Evolutionary conservation across 1,284 basidiomycete species (phyloP).

Genomic region (Apiotrichum gracile): DNA sequence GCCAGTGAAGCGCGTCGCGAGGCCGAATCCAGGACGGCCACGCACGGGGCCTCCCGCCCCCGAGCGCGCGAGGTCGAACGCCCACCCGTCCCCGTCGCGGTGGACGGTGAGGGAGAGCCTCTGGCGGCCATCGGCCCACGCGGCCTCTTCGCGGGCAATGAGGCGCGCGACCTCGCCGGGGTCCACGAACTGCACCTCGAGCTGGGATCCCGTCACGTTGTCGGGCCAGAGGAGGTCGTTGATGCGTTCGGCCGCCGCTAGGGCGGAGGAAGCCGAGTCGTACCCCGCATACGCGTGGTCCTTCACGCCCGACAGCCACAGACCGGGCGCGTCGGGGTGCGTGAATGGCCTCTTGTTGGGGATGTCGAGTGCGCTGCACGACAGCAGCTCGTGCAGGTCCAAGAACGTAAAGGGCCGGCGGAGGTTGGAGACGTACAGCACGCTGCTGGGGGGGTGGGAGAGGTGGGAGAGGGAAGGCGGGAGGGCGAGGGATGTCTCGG

Average conservation of each 20-base stretch:
- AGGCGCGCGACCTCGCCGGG: slow-evolving; percentile 25
- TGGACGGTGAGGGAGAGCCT: slow-evolving; percentile 30
- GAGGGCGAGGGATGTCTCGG: slow-evolving; percentile 4
- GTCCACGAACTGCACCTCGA: slow-evolving; percentile 42
- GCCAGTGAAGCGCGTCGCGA: slow-evolving; percentile 1
- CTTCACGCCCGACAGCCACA: slow-evolving; percentile 45
- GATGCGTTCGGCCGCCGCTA: slow-evolving; percentile 23
- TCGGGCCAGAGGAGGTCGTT: slow-evolving; percentile 30
- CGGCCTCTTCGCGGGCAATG: slow-evolving; percentile 37
- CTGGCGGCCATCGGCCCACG: slow-evolving; percentile 41
- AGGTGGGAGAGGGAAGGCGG: slow-evolving; percentile 34
- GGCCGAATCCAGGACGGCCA: background rate
- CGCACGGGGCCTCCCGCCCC: background rate
- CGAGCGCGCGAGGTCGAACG: background rate
- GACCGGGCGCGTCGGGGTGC: slow-evolving; percentile 22
- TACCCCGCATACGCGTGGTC: slow-evolving; percentile 41
- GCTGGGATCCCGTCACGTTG: slow-evolving; percentile 22
- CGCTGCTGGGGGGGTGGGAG: slow-evolving; percentile 34
- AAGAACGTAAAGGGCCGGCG: slow-evolving; percentile 38
- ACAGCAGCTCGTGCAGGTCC: background rate
- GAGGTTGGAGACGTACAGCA: slow-evolving; percentile 44
- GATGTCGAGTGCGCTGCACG: too few relatives aligned
- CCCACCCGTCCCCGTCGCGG: background rate
- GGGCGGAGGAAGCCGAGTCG: slow-evolving; percentile 17
- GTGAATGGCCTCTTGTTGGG: slow-evolving; percentile 18